These are phyloP conservation scores for Trichomonas gallinae DNA, from an alignment of 208 protist species.

Conservation along the genomic window DNA sequence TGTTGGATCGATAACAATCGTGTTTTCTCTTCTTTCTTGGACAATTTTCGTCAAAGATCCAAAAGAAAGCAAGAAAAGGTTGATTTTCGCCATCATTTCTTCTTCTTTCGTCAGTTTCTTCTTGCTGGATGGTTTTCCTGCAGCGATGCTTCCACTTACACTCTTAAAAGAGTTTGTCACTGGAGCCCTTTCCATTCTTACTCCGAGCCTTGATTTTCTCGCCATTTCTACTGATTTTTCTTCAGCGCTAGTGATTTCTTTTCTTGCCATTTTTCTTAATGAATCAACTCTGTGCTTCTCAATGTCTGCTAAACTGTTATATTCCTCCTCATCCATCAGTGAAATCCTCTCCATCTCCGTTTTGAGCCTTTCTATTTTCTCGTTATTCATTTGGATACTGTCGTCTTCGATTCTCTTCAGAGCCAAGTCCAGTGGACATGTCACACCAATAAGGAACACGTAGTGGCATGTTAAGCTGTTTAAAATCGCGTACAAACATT, in stretches of 20 bases:
- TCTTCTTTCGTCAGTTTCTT: background rate
- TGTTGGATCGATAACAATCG: background rate
- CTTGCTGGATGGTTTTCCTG: background rate
- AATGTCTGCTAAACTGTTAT: background rate
- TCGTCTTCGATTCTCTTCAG: background rate
- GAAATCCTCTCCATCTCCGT: background rate
- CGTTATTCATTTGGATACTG: background rate
- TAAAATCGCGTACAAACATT: background rate
- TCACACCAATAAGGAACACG: background rate
- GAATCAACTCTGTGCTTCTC: background rate
- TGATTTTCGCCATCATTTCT: background rate
- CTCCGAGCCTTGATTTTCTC: background rate
- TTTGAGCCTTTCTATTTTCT: background rate
- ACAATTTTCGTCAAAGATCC: background rate
- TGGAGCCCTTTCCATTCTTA: background rate
- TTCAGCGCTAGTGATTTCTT: background rate
- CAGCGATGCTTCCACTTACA: no score
- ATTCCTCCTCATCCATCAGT: background rate
- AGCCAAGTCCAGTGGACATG: background rate
- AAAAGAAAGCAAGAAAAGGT: background rate
- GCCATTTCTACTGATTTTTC: background rate
- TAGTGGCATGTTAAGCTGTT: background rate
- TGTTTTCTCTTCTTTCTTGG: background rate
- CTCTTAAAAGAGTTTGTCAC: background rate
- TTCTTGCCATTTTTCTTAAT: background rate